Evolutionary conservation across 2,329 filamentous ascomycete species (phyloP).

Genomic region (Canariomyces notabilis): DNA sequence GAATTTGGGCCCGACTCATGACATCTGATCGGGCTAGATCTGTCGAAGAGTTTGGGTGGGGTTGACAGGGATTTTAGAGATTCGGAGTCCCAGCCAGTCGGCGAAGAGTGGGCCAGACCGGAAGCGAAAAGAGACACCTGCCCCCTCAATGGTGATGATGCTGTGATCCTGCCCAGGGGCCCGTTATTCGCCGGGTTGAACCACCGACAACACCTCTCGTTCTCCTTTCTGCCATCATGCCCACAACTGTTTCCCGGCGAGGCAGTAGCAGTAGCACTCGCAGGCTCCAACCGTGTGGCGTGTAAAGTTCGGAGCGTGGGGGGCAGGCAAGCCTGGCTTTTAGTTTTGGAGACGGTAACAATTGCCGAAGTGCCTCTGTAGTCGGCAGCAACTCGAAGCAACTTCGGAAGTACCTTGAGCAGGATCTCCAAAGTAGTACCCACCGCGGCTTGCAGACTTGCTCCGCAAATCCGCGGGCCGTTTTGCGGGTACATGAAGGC

Average conservation of each 20-base stretch:
- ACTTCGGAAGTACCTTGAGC: background rate
- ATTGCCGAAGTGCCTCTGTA: too few relatives aligned
- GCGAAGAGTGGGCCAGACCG: background rate
- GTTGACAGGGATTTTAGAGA: constrained; percentile 19
- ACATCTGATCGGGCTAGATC: constrained; percentile 19
- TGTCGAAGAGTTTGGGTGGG: constrained; percentile 17
- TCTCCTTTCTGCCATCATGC: too few relatives aligned
- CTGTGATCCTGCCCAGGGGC: constrained; percentile 1
- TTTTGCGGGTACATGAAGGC: background rate
- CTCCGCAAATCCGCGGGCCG: background rate
- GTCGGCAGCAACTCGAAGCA: background rate
- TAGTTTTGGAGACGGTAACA: too few relatives aligned
- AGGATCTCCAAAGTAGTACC: background rate
- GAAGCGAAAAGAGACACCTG: background rate
- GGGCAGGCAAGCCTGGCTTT: too few relatives aligned
- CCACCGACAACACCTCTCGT: background rate
- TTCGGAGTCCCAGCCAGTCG: constrained; percentile 2
- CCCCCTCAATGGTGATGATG: constrained; percentile 5
- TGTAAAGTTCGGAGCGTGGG: too few relatives aligned
- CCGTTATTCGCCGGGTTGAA: background rate
- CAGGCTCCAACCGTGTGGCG: too few relatives aligned
- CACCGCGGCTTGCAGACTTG: background rate
- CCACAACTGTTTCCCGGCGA: too few relatives aligned
- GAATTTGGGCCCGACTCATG: constrained; percentile 16
- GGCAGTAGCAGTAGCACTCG: too few relatives aligned